These are phyloP conservation scores for Fragaria nilgerrensis DNA, from an alignment of 306 rosid species.

Conservation along the genomic window DNA sequence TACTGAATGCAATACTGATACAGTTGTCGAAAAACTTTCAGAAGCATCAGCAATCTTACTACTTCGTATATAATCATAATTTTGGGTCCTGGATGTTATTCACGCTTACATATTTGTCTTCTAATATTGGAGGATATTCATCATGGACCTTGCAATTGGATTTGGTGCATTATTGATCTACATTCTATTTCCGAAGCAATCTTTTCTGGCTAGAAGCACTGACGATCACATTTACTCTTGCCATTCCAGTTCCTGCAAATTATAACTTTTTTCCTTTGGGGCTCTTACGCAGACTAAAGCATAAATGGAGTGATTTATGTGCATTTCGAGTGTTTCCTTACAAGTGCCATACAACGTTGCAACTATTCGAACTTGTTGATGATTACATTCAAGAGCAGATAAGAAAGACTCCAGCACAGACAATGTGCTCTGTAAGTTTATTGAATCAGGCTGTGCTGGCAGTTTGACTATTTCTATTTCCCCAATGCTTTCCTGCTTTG, in stretches of 20 bases:
- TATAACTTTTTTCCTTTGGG: background rate
- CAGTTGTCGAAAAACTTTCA: background rate
- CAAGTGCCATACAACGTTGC: slow-evolving; percentile 89
- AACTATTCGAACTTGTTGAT: slow-evolving; percentile 81
- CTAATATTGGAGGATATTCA: slow-evolving; percentile 1
- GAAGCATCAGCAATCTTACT: background rate
- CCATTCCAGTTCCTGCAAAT: background rate
- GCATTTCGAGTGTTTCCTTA: slow-evolving; percentile 77
- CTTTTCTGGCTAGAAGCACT: background rate
- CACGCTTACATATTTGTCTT: background rate
- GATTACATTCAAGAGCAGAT: slow-evolving; percentile 85
- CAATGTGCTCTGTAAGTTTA: slow-evolving; percentile 66
- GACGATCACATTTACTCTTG: background rate
- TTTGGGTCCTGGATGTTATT: background rate
- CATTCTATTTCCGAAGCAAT: slow-evolving; percentile 4
- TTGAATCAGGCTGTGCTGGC: slow-evolving; percentile 6
- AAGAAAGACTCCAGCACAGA: slow-evolving; percentile 56
- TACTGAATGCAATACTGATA: background rate
- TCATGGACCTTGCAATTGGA: background rate
- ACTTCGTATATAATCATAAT: background rate
- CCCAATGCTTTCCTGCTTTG: slow-evolving; percentile 1
- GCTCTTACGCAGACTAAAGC: slow-evolving; percentile 45
- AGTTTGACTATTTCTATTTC: slow-evolving; percentile 2
- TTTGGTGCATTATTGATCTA: background rate
- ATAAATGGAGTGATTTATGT: slow-evolving; percentile 71